These are phyloP conservation scores for Penicillium sp. DNA, from an alignment of 2,329 filamentous ascomycete genomes.

Conservation along the genomic window DNA sequence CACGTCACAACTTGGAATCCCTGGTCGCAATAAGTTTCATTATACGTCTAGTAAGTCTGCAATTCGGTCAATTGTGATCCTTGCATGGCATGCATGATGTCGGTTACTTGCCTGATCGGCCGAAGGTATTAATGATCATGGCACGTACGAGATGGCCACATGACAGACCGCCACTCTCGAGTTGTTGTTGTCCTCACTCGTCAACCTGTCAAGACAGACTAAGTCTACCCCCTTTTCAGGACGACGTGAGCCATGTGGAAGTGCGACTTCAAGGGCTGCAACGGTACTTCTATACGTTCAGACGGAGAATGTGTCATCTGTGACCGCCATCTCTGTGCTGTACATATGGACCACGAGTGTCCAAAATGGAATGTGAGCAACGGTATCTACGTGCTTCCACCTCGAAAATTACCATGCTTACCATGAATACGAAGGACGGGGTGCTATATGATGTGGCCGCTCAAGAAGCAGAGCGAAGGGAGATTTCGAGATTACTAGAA, in stretches of 20 bases:
- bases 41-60: too few species aligned
- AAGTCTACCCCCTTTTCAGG: too few species aligned
- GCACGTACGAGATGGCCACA: too few species aligned
- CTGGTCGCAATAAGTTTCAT: too few species aligned
- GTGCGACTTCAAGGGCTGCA: slow-evolving; percentile 31
- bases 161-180: too few species aligned
- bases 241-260: slow-evolving; percentile 21
- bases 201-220: too few species aligned
- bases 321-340: slow-evolving; percentile 33
- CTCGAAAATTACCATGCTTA: slow-evolving; percentile 5
- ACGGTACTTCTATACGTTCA: slow-evolving; percentile 30
- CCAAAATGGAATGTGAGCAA: slow-evolving; percentile 33
- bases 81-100: too few species aligned
- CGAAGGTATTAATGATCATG: too few species aligned
- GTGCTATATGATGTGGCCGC: slow-evolving; percentile 31
- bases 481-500: slow-evolving; percentile 31
- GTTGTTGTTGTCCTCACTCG: too few species aligned
- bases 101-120: too few species aligned
- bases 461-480: slow-evolving; percentile 29
- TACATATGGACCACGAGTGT: slow-evolving; percentile 35
- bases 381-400: background rate
- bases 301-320: slow-evolving; percentile 39
- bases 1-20: too few species aligned
- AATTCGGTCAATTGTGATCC: too few species aligned
- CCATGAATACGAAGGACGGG: slow-evolving; percentile 27